Percentiles rank a stretch among this genome's conserved stretches.
Conservation (phyloP, 75 land plant genomes). For the Selaginella tamariscina region DNA sequence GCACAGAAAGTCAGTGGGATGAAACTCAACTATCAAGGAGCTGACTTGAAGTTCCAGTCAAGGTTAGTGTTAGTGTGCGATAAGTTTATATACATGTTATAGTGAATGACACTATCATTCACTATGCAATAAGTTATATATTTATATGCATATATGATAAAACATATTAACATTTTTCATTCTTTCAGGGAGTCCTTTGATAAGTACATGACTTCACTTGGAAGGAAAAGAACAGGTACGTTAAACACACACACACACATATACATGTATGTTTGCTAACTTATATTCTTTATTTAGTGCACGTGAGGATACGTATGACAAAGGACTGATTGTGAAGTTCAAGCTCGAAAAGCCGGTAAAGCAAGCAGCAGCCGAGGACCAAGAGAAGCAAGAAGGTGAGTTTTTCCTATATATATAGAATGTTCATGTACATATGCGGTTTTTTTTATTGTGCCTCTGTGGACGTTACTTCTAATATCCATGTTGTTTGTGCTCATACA, state of each 20-base stretch:
- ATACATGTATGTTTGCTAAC: too few species aligned
- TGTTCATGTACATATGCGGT: too few species aligned
- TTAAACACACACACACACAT: too few species aligned
- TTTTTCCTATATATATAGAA: too few species aligned
- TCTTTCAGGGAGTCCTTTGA: neutral
- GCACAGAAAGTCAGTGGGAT: constrained; percentile 44
- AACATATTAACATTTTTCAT: constrained; percentile 4
- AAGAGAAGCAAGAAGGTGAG: constrained; percentile 14
- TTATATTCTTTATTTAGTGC: too few species aligned
- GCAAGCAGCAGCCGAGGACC: constrained; percentile 10
- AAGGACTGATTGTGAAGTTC: neutral
- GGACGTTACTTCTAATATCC: too few species aligned
- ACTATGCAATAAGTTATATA: too few species aligned
- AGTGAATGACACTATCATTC: too few species aligned
- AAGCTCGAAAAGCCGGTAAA: neutral
- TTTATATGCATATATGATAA: too few species aligned
- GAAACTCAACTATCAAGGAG: constrained; percentile 55
- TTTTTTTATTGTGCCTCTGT: too few species aligned
- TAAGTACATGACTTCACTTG: neutral
- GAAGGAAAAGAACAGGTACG: neutral
- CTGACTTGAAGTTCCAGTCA: constrained; percentile 51
- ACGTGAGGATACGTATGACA: neutral
- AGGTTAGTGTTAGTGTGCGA: constrained; percentile 50
- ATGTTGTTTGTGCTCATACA: too few species aligned
- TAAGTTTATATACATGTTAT: too few species aligned